Percentiles rank a stretch among this genome's conserved stretches.
phyloP scores from a whole-genome alignment of 176 grass and related monocot species.

The Avena eriantha region DNA sequence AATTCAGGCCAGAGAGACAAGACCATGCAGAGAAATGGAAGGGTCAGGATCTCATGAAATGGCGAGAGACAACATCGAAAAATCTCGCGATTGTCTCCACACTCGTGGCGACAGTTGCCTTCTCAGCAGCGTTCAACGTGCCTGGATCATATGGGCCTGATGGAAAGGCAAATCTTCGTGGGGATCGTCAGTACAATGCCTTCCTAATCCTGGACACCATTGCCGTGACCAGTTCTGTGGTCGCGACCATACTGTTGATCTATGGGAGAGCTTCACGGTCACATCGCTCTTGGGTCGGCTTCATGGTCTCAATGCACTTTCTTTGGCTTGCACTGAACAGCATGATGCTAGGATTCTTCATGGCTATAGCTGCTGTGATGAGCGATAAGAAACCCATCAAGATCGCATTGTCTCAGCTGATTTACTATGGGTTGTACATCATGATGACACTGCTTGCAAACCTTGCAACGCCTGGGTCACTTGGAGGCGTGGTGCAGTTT shows the following conservation, averaged over 20 bases:
- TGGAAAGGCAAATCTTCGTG: constrained; percentile 41
- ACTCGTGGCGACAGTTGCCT: constrained; percentile 56
- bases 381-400: background rate
- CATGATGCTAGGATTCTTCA: constrained; percentile 53
- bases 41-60: constrained; percentile 48
- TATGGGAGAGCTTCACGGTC: constrained; percentile 34
- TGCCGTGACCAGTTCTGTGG: constrained; percentile 46
- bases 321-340: constrained; percentile 48
- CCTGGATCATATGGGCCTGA: constrained; percentile 53
- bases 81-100: constrained; percentile 54
- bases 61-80: constrained; percentile 42
- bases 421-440: constrained; percentile 12
- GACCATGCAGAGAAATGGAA: constrained; percentile 57
- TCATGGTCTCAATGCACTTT: constrained; percentile 44
- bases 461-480: background rate
- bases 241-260: constrained; percentile 44
- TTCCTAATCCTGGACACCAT: constrained; percentile 51
- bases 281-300: constrained; percentile 30
- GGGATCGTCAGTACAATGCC: constrained; percentile 36
- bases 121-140: constrained; percentile 66
- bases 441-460: background rate
- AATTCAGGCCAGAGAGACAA: constrained; percentile 51
- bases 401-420: background rate
- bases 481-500: background rate
- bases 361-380: background rate